Evolutionary conservation across 1,139 yeast genomes (phyloP), one percentile per base, ranked within the genome.

Genomic region (Suhomyces kunorum): DNA sequence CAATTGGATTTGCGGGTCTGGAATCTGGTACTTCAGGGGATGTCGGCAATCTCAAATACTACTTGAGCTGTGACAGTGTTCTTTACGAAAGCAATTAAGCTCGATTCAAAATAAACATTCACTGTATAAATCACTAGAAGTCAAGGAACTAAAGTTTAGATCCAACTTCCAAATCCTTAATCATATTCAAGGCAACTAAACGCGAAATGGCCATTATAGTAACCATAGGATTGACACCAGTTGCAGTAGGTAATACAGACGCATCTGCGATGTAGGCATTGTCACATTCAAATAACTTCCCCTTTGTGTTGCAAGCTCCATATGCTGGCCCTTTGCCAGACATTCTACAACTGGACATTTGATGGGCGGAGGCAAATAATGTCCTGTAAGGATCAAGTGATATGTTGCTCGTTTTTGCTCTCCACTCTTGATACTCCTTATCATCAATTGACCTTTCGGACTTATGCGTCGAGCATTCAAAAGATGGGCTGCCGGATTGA

Each of bases 1-100:
- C 90, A 0, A 53, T 84, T 14, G 92, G 92, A 14, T 81, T 74
- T 63, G 88, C 81, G 20, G 83, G 76, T 5, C 56, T 53, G 1
- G 12, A 8, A 8, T 61, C 53, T 9, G 57, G 48, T 4, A 54
- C 53, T 15, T 58, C 51, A 3, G 56, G 47, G 11, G 64, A 63
- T 36, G 71, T 67, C 13, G 62, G 66, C 43, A 62, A 69, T 41
- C 58, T 77, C 42, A 61, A 56, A 19, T 78, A 74, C 49, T 78
- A 66, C 41, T 52, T 78, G 37, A 64, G 72, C 43, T 57, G 71
- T 49, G 60, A 63, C 17, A 75, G 80, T 53, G 70, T 77, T 19
- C 43, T 68, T 18, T 74, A 71, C 44, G 68, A 68, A 19, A 20
- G 19, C 3, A 8, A 13, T 19, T 9, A 29, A 29, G 8, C 4